A percentile compares a stretch with the other conserved stretches of the same genome.
phyloP scores from a whole-genome alignment of 78 protist genomes.

The Cavenderia fasciculata region DNA sequence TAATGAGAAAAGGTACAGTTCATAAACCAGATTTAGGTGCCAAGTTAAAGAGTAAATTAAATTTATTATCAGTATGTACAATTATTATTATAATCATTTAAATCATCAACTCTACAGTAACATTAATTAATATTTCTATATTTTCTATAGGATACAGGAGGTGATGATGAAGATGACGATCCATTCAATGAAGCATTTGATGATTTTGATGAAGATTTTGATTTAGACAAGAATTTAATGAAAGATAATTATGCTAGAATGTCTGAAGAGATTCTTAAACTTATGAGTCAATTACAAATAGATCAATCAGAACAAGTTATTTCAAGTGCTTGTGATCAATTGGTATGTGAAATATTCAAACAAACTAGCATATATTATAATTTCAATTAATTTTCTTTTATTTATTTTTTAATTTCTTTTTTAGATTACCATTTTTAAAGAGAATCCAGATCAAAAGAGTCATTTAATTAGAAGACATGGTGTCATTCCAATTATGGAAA shows the following conservation, averaged over 20 bases:
- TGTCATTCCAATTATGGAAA: slow-evolving; percentile 89
- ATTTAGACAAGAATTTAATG: slow-evolving; percentile 71
- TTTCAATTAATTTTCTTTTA: not conserved
- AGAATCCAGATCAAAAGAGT: slow-evolving; percentile 80
- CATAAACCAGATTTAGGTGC: slow-evolving; percentile 64
- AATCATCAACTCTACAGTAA: too few relatives aligned
- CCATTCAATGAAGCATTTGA: slow-evolving; percentile 70
- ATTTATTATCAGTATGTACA: not conserved
- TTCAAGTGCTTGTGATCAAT: slow-evolving; percentile 33
- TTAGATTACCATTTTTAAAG: slow-evolving; percentile 67
- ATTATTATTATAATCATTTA: too few relatives aligned
- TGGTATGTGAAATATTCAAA: too few relatives aligned
- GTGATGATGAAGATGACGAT: slow-evolving; percentile 85
- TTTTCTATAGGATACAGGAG: not conserved
- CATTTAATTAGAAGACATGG: slow-evolving; percentile 88
- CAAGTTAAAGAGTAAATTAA: slow-evolving; percentile 31
- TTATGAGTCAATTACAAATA: slow-evolving; percentile 59
- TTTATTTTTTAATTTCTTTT: not conserved
- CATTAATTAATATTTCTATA: too few relatives aligned
- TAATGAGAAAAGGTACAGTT: slow-evolving; percentile 58
- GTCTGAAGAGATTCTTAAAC: slow-evolving; percentile 62
- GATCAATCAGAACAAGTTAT: slow-evolving; percentile 61
- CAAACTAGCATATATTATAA: too few relatives aligned
- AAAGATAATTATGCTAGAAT: slow-evolving; percentile 73
- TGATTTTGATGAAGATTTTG: slow-evolving; percentile 53